phyloP scores from a whole-genome alignment of 1,284 basidiomycete species.

The Marasmius sp. region DNA sequence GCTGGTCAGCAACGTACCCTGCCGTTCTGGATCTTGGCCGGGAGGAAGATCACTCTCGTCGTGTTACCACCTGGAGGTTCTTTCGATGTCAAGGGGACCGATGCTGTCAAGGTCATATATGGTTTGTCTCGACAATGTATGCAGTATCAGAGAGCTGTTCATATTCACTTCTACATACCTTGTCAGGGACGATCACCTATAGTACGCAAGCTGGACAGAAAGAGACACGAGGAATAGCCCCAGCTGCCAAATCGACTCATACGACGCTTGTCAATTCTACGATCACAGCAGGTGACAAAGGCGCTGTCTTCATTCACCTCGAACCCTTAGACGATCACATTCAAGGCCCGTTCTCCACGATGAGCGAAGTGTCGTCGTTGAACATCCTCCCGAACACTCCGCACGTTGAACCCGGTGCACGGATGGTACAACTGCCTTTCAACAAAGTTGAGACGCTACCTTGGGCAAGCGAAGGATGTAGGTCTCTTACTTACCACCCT shows the following conservation, averaged over 20 bases:
- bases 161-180: no score
- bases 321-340: not conserved
- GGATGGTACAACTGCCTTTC: conserved; percentile 23
- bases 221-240: no score
- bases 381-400: conserved; percentile 18
- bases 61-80: conserved; percentile 19
- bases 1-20: conserved; percentile 12
- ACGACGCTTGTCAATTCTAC: not conserved
- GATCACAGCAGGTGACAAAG: conserved; percentile 19
- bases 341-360: conserved; percentile 21
- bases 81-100: not conserved
- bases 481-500: not conserved
- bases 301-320: conserved; percentile 23
- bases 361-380: conserved; percentile 21
- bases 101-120: conserved; percentile 24
- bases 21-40: conserved; percentile 22
- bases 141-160: no score
- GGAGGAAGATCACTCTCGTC: conserved; percentile 21
- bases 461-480: conserved; percentile 23
- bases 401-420: conserved; percentile 17
- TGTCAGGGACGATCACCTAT: no score
- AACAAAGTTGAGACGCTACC: conserved; percentile 23
- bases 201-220: no score
- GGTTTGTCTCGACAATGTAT: conserved; percentile 2
- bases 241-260: no score